Base-by-base conservation (phyloP, 2,329 filamentous ascomycete genomes). In the Aplosporella prunicola region DNA sequence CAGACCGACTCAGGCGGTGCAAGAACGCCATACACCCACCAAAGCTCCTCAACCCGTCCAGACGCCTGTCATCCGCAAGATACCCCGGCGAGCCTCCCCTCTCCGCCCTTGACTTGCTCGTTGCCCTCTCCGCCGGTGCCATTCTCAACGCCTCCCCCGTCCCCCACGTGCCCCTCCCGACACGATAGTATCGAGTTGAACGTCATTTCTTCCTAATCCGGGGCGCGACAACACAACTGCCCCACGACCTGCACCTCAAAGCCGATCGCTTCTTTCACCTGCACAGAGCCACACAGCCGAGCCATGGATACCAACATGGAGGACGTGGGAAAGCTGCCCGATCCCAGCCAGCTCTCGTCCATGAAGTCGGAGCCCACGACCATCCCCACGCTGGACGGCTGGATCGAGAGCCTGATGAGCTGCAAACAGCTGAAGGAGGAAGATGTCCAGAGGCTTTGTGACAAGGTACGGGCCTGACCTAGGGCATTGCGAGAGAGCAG, bases 221-320 rank as follows among this genome's bases (percentile, higher is more conserved):
- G 54, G 48, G 23, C 26, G 50, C 45, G 54, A 51, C 51, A 49
- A 51, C 49, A 43, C 52, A 45, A 52, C 53, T 53, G 55, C 54
- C 54, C 50, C 41, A 42, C 42, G 34, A 53, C 51, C 46, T 45
- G 45, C 47, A 31, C 20, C 22, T 35, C 39, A 32, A 41, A 35
- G 32, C 32, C 38, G 47, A 43, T 42, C 51, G 51, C 49, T 52
- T 51, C 50, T 50, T 44, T 44, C 47, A 45, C 47, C 45, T 45
- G 44, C 38, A 44, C 45, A 29, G 43, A 34, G 17, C 30, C 28
- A 17, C 20, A 18, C 16, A 13, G 14, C 26, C 66, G 34, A 74
- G n/a, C 55, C 48, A 94, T 95, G 87, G 89, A 98, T 66, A 93
- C 87, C 58, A 94, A 93, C 66, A 98, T 98, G 91, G 89, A 95